Conservation (phyloP, 768 basidiomycete genomes). For the Dictyophora rubrovolvata region DNA sequence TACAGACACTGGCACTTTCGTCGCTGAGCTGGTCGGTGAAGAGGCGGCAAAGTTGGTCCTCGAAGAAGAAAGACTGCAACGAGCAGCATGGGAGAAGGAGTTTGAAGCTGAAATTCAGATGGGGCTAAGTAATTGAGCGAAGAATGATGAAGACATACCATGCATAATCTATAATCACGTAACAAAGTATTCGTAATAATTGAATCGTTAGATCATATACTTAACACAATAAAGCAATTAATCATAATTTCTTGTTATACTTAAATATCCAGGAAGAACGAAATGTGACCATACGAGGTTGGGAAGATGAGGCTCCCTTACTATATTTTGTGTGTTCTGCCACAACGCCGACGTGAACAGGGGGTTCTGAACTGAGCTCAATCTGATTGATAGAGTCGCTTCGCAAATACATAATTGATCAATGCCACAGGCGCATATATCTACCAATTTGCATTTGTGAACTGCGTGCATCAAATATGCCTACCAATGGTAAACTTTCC, state of each 20-base stretch:
- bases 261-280: no score
- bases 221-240: background rate
- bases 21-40: background rate
- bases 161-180: background rate
- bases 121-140: background rate
- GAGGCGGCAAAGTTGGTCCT: slow-evolving; percentile 4
- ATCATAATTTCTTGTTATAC: background rate
- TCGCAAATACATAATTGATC: no score
- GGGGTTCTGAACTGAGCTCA: no score
- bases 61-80: slow-evolving; percentile 1
- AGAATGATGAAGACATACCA: background rate
- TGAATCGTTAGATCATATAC: background rate
- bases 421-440: no score
- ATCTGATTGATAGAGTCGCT: no score
- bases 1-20: background rate
- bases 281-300: no score
- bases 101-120: background rate
- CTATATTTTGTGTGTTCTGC: no score
- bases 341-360: no score
- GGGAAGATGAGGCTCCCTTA: no score
- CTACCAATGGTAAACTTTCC: no score
- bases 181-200: background rate
- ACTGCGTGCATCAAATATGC: no score
- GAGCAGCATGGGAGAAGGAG: slow-evolving; percentile 6
- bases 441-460: no score